Base-by-base conservation (phyloP, 73 alveolate species). In the Paramecium sonneborni region DNA sequence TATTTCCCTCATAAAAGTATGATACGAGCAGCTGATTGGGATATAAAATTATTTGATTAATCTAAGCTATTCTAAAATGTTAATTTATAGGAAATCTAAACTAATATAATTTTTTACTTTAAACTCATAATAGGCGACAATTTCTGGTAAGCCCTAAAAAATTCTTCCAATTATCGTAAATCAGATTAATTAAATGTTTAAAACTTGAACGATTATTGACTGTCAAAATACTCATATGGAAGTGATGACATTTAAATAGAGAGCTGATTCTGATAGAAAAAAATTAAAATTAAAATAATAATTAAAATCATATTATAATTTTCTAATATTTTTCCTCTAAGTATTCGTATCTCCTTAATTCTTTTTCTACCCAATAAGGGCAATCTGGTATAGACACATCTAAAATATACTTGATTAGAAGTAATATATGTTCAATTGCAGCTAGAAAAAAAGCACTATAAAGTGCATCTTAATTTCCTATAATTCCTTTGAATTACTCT, bases 311-410 rank as follows among this genome's bases (percentile, higher is more conserved):
- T 52, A 6, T 52, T 6, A 15, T 52, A 0, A 52, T 52, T 1
- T 2, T 3, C 6, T 18, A 5, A 37, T 12, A 18, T 7, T 74
- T 34, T 1, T 7, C n/a, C 11, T 74, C 87, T 35, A 35, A 10
- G 20, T 74, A 38, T 34, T 1, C 18, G 24, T 74, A 34, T 10
- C 87, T 32, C 32, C 58, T 34, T 39, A 74, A n/a, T 74, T 74
- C 87, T 15, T 15, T 74, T 20, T 74, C 87, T 0, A 74, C 87
- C 87, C 87, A 74, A 37, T 34, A 37, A 74, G 87, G 87, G 14
- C 38, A 34, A 5, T 74, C 87, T 14, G 87, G 87, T 2, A 74
- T 74, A 30, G 87, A 74, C 9, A 74, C 58, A 74, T 74, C 87
- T 74, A 74, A 74, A 15, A 74, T 74, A 34, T 74, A 74, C 32